Evolutionary conservation across 1,139 yeast genomes (phyloP), one percentile per base, ranked within the genome.

Genomic region (Lodderomyces oxycetoniae): DNA sequence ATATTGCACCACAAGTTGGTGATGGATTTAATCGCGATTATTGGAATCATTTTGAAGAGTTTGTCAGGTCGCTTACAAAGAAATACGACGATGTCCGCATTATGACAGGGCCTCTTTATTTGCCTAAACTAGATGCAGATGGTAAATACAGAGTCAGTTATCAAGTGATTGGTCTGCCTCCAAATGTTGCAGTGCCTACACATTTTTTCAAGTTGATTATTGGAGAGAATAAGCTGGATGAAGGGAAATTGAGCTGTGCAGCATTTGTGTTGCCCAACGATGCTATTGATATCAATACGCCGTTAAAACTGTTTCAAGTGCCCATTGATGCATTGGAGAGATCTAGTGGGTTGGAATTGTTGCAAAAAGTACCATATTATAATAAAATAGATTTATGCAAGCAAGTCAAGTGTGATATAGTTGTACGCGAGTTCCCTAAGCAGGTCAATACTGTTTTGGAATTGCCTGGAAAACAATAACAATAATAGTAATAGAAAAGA

Each of bases 1-100:
- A 91, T 56, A 91, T 91, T 71, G 77, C 95, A 8, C 99, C 99
- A 1, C 99, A 91, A 57, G 95, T 91, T 2, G 98, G 98, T 5
- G 95, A 84, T 4, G 98, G 98, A 0, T 91, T 91, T 65, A 91
- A 91, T 60, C 71, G 98, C 45, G 97, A 91, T 56, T 88, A 68
- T 49, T 91, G 99, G 99, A 95, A 96, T 1, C 96, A 88, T 57
- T 77, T 93, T 42, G 99, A 91, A 57, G 85, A 85, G 49, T 91
- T 91, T 54, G 79, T 81, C 35, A 71, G 99, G 41, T 68, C 86
- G 36, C 67, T 91, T 44, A 83, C 95, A 4, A 50, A 60, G 13
- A 67, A 67, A 34, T 91, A 84, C 56, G 74, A 73, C 37, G 71
- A 78, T 34, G 95, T 93, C 10, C 70, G 96, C 40, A 71, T 91